Evolutionary conservation across 345 rosid species (phyloP).

Genomic region (Salix purpurea): DNA sequence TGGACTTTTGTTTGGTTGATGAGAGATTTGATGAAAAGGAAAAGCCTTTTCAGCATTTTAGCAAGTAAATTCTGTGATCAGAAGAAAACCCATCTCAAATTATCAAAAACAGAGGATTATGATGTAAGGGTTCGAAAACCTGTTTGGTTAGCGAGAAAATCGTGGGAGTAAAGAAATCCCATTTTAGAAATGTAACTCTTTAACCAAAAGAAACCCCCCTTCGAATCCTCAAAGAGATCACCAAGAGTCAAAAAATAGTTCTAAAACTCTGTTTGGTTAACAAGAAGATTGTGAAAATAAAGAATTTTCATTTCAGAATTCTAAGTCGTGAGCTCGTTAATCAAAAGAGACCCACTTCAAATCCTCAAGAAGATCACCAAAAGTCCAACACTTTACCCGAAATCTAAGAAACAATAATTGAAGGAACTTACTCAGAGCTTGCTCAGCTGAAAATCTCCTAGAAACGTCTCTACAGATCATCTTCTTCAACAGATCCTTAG

Average conservation of each 20-base stretch:
- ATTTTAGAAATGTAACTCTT: neutral
- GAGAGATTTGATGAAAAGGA: neutral
- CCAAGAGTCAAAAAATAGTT: neutral
- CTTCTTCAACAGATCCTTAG: slow-evolving; percentile 26
- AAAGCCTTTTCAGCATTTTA: neutral
- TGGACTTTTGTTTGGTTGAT: neutral
- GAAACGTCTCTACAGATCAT: slow-evolving; percentile 27
- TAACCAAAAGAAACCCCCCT: neutral
- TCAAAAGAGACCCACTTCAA: neutral
- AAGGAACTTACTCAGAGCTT: slow-evolving; percentile 24
- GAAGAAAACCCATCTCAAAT: neutral
- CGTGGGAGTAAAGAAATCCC: neutral
- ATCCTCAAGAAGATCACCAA: neutral
- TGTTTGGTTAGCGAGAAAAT: neutral
- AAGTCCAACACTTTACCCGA: neutral
- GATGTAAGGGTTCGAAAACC: neutral
- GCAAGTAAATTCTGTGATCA: neutral
- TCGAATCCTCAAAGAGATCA: neutral
- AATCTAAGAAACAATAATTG: neutral
- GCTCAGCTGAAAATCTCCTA: slow-evolving; percentile 27
- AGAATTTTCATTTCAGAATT: neutral
- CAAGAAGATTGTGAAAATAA: neutral
- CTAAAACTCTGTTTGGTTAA: neutral
- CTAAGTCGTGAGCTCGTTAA: neutral
- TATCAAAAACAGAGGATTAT: too few relatives aligned